phyloP scores from a whole-genome alignment of 768 basidiomycete genomes.

The Coprinopsis sp. region DNA sequence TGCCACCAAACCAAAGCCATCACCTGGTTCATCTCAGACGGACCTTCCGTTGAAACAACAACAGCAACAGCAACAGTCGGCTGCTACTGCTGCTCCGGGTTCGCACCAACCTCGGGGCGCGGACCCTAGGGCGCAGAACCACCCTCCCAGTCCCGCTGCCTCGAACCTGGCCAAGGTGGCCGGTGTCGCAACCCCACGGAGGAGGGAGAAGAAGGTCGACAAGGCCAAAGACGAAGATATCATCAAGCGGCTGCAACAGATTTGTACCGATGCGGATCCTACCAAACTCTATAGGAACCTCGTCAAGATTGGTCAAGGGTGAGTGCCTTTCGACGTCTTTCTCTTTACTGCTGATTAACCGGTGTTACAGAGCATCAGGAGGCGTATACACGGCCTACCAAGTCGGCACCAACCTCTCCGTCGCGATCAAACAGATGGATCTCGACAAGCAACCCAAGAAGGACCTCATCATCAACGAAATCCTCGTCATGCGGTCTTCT shows the following conservation, averaged over 20 bases:
- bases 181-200: slow-evolving; percentile 75
- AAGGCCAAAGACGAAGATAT: slow-evolving; percentile 84
- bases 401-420: slow-evolving; percentile 88
- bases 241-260: slow-evolving; percentile 83
- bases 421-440: slow-evolving; percentile 99
- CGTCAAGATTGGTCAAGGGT: slow-evolving; percentile 99
- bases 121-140: slow-evolving; percentile 40
- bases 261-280: slow-evolving; percentile 97
- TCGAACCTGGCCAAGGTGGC: slow-evolving; percentile 62
- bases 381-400: slow-evolving; percentile 99
- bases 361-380: slow-evolving; percentile 74
- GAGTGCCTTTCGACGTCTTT: slow-evolving; percentile 24
- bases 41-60: slow-evolving; percentile 54
- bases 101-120: slow-evolving; percentile 25
- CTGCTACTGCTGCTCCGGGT: slow-evolving; percentile 10
- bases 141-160: slow-evolving; percentile 59
- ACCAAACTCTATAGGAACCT: slow-evolving; percentile 88
- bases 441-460: slow-evolving; percentile 99
- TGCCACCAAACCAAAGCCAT: slow-evolving; percentile 40
- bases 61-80: too few species aligned
- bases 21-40: slow-evolving; percentile 55
- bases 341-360: slow-evolving; percentile 7
- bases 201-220: slow-evolving; percentile 85
- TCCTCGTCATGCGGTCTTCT: slow-evolving; percentile 96
- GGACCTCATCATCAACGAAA: slow-evolving; percentile 99